Evolutionary conservation across 352 stramenopile genomes (phyloP), one percentile per base, ranked within the genome.

Genomic region (Phytophthora citricola): DNA sequence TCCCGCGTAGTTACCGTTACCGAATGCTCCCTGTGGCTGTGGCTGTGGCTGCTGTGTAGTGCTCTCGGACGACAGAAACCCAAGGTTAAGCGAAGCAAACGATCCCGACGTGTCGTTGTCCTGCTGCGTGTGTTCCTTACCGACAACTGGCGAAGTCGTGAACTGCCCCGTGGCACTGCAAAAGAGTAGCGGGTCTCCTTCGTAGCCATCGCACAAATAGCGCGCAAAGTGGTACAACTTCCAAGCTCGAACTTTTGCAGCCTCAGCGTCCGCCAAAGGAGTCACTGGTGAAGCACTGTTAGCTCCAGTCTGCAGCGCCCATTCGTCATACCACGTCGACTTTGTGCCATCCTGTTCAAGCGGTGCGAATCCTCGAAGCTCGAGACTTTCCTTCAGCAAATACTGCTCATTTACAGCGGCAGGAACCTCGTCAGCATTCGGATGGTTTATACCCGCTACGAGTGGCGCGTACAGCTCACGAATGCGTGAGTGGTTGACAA

Each of bases 351-450:
- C 20, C 49, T 73, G 36, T 8, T 78, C 62, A 36, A 94, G 64
- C 12, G 87, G 85, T 34, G 73, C 56, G 64, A 93, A 94, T 1
- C 87, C 85, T 49, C 71, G 73, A 57, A 94, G 68, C 63, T 94
- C 87, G 4, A 91, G 51, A 29, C 76, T 92, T 49, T 94, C 87
- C 59, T 92, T 92, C 40, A 94, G 63, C 55, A 78, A 63, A 47
- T 85, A 58, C 59, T 84, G 63, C 41, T 82, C 71, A 9, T 41
- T 58, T 12, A 85, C 48, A 36, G 34, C 44, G 52, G 71, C 58
- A 14, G 70, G 66, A 5, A 55, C 29, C 26, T 78, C 57, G 31
- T 69, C 68, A 4, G 17, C 52, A 50, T 44, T 38, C 29, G 38
- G 53, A 26, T 70, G 41, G 10, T 56, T 31, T 46, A 38, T 15